Conservation (phyloP, 2,329 filamentous ascomycete species). For the Cryphonectria nitschkei region DNA sequence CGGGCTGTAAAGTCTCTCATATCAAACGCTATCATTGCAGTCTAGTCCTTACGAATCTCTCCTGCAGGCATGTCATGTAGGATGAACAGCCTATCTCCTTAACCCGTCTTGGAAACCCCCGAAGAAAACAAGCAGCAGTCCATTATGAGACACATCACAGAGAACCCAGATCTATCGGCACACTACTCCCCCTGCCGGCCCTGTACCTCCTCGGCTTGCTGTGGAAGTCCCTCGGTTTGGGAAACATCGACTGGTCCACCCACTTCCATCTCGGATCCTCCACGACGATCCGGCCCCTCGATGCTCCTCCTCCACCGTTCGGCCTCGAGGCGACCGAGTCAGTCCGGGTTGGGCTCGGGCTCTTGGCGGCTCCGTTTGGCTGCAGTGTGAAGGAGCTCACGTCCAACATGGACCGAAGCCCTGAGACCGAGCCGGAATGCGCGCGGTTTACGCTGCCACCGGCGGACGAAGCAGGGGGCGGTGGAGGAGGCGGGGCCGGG, state of each 20-base stretch:
- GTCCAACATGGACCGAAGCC: constrained; percentile 69
- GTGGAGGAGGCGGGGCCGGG: constrained; percentile 42
- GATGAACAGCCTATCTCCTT: neutral
- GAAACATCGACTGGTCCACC: constrained; percentile 77
- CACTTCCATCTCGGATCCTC: constrained; percentile 87
- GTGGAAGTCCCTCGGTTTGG: constrained; percentile 80
- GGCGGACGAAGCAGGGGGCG: constrained; percentile 34
- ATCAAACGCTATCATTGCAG: neutral
- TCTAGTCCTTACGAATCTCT: neutral
- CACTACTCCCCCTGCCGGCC: constrained; percentile 90
- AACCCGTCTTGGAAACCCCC: neutral
- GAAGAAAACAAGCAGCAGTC: neutral
- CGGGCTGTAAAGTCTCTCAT: neutral
- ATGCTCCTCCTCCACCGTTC: constrained; percentile 33
- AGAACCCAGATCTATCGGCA: constrained; percentile 79
- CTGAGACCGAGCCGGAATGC: constrained; percentile 44
- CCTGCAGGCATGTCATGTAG: neutral
- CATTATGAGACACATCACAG: constrained; percentile 40
- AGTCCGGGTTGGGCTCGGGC: constrained; percentile 50
- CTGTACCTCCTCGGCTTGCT: constrained; percentile 80
- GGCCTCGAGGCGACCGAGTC: constrained; percentile 39
- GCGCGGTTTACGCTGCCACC: constrained; percentile 36
- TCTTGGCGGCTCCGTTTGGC: constrained; percentile 59
- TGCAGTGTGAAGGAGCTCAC: constrained; percentile 76
- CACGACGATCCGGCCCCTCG: constrained; percentile 57